Base-by-base conservation (phyloP, 306 rosid species). In the Rubus idaeus region DNA sequence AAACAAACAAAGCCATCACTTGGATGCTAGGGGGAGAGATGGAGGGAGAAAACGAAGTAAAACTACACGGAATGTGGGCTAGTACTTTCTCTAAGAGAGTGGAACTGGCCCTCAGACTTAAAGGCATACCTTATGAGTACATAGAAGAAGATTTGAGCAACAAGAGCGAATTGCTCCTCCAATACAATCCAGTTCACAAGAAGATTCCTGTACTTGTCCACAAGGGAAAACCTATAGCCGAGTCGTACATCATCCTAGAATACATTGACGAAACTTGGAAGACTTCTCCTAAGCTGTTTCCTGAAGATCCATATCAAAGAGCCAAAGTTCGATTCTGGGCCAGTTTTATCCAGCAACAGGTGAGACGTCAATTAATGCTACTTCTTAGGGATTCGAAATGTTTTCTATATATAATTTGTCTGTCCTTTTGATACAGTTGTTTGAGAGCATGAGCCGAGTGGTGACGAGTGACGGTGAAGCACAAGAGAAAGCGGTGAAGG, bases 241-340 rank as follows among this genome's bases (percentile, higher is more conserved):
- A 84, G 73, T 84, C 84, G 6, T 17, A 10, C 42, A 20, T 84
- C 60, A 80, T 84, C 21, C 57, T 80, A 1, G 84, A 84, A 41
- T 84, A 84, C 70, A 68, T 80, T 17, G 84, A 80, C 10, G 84
- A 80, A 62, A 81, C 81, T 20, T 84, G 87, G 82, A 84, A 53
- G 5, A 68, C 10, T 13, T 49, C 46, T 10, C 75, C 80, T 73
- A 13, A 2, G 42, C 62, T 84, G 37, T 50, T 84, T 5, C 87
- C 84, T 12, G 52, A 77, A 52, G 75, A 77, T 63, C 78, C 80
- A 39, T 80, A 69, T 46, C 4, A 14, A 46, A 65, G 75, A 74
- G 80, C 84, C 9, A 53, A 80, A 61, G n/a, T 77, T 56, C 77
- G 84, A 13, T 80, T 84, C 78, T 80, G 82, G 82, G 84, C 50